Evolutionary conservation across 306 rosid species (phyloP), one percentile per base, ranked within the genome.

Genomic region (Cicer arietinum): DNA sequence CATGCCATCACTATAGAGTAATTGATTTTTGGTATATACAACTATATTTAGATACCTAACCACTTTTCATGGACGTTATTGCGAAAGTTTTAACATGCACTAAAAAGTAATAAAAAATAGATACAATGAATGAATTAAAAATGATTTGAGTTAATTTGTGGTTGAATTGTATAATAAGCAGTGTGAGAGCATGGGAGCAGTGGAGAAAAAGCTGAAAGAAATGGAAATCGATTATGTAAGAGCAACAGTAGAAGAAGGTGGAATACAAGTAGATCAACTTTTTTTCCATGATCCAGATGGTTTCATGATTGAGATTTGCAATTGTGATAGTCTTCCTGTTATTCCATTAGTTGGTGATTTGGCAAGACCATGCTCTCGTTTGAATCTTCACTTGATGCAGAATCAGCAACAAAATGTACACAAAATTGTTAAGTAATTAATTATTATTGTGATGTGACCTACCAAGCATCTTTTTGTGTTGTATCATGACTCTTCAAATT

Each of bases 251-350:
- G 95, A 92, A 66, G 99, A 94, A 89, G 95, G 97, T 3, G 96
- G 99, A n/a, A 92, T 94, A 45, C 82, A 85, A 9, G 97, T 94
- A 2, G 93, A 90, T 53, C 99, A 94, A 10, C 46, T 94, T 5
- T 94, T 94, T 62, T 94, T 94, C 75, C 99, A 94, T 71, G 99
- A 94, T 43, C 99, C 99, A 4, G 99, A 94, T 78, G 99, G 95
- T 0, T 94, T 94, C 85, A 94, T 94, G 99, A 86, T 94, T 54
- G 99, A 94, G 80, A 94, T 94, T 35, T 94, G 99, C 71, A 82
- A 94, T 54, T 94, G 99, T 30, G 99, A 92, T 58, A 92, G 90
- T 70, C 92, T 94, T 1, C 99, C 97, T 0, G 97, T 92, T 60
- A 56, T 94, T 6, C 99, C 99, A 7, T 41, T 94, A 0, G 89